phyloP scores from a whole-genome alignment of 768 basidiomycete genomes.

The Galerina sulciceps region DNA sequence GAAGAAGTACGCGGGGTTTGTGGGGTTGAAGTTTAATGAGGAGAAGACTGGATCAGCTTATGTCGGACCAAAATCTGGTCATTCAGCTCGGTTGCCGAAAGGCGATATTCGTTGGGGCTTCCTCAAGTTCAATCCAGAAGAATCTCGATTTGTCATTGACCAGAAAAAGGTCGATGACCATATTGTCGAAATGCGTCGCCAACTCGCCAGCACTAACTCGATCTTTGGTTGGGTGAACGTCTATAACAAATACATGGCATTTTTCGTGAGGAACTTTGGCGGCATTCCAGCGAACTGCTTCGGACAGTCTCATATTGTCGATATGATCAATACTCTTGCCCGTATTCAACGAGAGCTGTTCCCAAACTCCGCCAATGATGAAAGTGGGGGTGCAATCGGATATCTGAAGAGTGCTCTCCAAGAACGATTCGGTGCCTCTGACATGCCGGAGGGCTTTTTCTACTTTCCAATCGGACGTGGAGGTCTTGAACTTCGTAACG shows the following conservation, averaged over 20 bases:
- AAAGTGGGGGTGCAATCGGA: constrained; percentile 21
- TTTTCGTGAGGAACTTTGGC: constrained; percentile 40
- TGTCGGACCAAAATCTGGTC: constrained; percentile 23
- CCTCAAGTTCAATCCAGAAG: constrained; percentile 34
- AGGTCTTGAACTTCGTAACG: constrained; percentile 40
- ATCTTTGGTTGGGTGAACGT: constrained; percentile 41
- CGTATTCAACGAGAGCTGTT: constrained; percentile 38
- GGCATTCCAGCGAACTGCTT: constrained; percentile 37
- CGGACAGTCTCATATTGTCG: constrained; percentile 31
- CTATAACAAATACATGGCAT: constrained; percentile 43
- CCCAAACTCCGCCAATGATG: constrained; percentile 11
- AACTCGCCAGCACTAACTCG: constrained; percentile 37
- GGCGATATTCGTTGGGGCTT: constrained; percentile 45
- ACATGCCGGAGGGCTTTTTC: constrained; percentile 44
- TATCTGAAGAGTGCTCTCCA: constrained; percentile 27
- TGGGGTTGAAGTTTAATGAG: constrained; percentile 43
- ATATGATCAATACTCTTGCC: constrained; percentile 34
- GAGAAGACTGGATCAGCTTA: constrained; percentile 45
- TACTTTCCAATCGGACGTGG: constrained; percentile 41
- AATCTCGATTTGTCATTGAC: constrained; percentile 37
- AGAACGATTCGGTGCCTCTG: constrained; percentile 31
- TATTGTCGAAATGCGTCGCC: constrained; percentile 41
- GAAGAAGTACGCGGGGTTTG: constrained; percentile 40
- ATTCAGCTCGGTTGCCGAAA: constrained; percentile 24
- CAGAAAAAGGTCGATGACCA: constrained; percentile 39